Conservation (phyloP, 495 filamentous ascomycete genomes). For the Oleoguttula mirabilis region DNA sequence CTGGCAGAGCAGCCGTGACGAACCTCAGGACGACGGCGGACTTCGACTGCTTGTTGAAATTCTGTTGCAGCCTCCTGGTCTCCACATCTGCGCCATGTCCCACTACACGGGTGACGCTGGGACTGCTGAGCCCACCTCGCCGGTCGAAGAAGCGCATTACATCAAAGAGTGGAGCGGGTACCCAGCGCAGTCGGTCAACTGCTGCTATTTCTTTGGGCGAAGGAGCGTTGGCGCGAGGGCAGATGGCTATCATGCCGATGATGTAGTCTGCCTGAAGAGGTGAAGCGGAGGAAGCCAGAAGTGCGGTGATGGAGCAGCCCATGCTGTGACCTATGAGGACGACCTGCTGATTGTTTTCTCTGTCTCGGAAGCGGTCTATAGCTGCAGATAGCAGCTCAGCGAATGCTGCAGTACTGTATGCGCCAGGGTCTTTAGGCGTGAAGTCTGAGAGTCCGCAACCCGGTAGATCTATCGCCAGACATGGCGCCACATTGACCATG, state of each 20-base stretch:
- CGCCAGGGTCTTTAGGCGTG: slow-evolving; percentile 43
- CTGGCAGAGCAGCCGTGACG: slow-evolving; percentile 18
- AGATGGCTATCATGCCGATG: slow-evolving; percentile 66
- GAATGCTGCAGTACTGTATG: slow-evolving; percentile 66
- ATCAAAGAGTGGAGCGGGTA: slow-evolving; percentile 65
- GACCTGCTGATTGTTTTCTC: slow-evolving; percentile 55
- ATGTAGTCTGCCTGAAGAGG: slow-evolving; percentile 50
- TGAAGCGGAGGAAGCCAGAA: slow-evolving; percentile 54
- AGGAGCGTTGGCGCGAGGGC: slow-evolving; percentile 53
- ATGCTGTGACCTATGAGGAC: slow-evolving; percentile 80
- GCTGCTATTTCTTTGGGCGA: slow-evolving; percentile 40
- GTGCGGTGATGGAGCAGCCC: slow-evolving; percentile 66
- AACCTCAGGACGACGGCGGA: slow-evolving; percentile 76
- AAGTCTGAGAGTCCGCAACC: slow-evolving; percentile 75
- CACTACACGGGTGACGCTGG: slow-evolving; percentile 69
- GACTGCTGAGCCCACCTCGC: slow-evolving; percentile 62
- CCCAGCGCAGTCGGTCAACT: slow-evolving; percentile 44
- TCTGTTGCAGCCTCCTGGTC: slow-evolving; percentile 62
- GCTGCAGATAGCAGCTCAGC: slow-evolving; percentile 58
- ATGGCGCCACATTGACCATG: slow-evolving; percentile 74
- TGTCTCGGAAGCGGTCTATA: slow-evolving; percentile 58
- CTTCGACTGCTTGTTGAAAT: slow-evolving; percentile 71
- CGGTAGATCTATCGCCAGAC: slow-evolving; percentile 79
- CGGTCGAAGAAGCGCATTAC: slow-evolving; percentile 71
- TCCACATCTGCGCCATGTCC: slow-evolving; percentile 61